phyloP scores from a whole-genome alignment of 768 basidiomycete genomes.

The button mushroom (Agaricus bisporus) region DNA sequence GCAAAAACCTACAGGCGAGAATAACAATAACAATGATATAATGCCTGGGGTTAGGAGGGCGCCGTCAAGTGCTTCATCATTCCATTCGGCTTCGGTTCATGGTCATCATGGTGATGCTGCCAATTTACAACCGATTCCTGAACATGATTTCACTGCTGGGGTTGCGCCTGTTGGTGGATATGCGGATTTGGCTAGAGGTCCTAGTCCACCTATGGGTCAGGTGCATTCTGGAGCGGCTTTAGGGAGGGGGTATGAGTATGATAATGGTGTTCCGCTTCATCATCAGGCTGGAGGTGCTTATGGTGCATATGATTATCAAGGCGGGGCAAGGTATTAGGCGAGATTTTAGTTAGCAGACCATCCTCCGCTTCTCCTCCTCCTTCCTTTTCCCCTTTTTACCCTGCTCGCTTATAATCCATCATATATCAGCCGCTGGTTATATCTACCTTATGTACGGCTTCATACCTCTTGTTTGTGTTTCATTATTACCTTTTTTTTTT shows the following conservation, averaged over 20 bases:
- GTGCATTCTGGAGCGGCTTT: conserved; percentile 1
- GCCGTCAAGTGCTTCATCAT: conserved; percentile 60
- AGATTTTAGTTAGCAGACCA: not conserved
- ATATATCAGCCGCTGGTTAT: conserved; percentile 23
- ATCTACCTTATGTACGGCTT: conserved; percentile 15
- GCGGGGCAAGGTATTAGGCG: conserved; percentile 14
- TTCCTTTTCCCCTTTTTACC: conserved; percentile 2
- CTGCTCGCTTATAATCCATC: conserved; percentile 11
- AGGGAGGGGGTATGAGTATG: conserved; percentile 30
- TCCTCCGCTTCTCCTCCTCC: not conserved
- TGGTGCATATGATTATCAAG: conserved; percentile 31
- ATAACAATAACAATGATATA: conserved; percentile 29
- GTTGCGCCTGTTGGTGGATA: conserved; percentile 68
- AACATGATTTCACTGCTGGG: conserved; percentile 76
- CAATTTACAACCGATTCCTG: conserved; percentile 33
- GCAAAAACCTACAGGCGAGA: conserved; percentile 51
- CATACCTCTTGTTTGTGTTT: conserved; percentile 8
- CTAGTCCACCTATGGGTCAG: conserved; percentile 56
- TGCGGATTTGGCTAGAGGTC: conserved; percentile 73
- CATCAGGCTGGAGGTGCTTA: conserved; percentile 41
- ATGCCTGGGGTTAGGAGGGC: conserved; percentile 46
- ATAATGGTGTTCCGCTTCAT: conserved; percentile 55
- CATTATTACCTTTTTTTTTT: not conserved
- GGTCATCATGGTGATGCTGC: conserved; percentile 14
- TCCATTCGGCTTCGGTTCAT: conserved; percentile 51